Base-by-base conservation (phyloP, 495 filamentous ascomycete genomes). In the Podospora pseudoanserina region DNA sequence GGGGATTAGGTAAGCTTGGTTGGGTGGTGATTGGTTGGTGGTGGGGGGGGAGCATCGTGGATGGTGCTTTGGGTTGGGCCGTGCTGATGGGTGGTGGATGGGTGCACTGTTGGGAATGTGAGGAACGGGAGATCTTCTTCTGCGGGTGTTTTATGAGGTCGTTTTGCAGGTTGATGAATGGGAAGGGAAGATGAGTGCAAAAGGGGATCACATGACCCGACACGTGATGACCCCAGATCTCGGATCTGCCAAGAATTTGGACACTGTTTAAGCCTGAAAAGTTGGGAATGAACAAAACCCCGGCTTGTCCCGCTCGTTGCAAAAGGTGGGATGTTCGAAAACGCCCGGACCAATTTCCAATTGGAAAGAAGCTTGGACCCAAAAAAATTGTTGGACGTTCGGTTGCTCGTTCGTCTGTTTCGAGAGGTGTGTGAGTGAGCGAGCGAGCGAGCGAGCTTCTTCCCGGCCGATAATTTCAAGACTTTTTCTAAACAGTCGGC, bases 311-410 rank as follows among this genome's bases (percentile, higher is more conserved):
- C 39, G 60, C 61, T 6, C 20, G 30, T 18, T 61, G 23, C 59
- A 61, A 44, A 44, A 3, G n/a, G 56, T 28, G 4, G 57, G 44
- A 7, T 7, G 59, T 28, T 23, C 18, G 23, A 60, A 5, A 30
- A 61, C 26, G 59, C 59, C 59, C 59, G 59, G 19, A 20, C 59
- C 59, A 49, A 13, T 49, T 49, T 49, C 39, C 39, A 49, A 49
- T 49, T 49, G 39, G 39, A 49, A 30, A 32, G 57, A 28, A 71
- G 67, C 65, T 69, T 70, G 64, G 72, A 20, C 65, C 72, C 69
- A 68, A 70, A 71, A 71, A 69, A 73, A 70, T 64, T 72, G 60
- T 44, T 70, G 68, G 68, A 13, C 39, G 39, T 49, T 49, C 39
- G 39, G 39, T 13, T 49, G 39, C 39, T 49, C 9, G 39, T 49